Base-by-base conservation (phyloP, 352 stramenopile genomes). In the Globisporangium yorkense region DNA sequence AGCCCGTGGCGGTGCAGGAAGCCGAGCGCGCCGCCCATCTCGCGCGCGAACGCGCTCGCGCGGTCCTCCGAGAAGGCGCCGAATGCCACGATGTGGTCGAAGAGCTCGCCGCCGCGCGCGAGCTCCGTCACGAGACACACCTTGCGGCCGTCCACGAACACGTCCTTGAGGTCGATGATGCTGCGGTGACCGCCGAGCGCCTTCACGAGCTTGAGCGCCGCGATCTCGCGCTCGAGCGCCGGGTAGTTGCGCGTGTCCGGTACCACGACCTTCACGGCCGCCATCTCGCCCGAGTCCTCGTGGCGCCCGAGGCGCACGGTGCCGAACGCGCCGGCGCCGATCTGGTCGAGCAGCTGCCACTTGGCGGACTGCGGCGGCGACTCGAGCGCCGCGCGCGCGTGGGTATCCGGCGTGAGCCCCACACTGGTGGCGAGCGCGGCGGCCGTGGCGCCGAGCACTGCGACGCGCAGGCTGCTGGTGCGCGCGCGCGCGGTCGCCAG, bases 71-170 rank as follows among this genome's bases (percentile, higher is more conserved):
- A 21, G 41, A 89, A 83, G 31, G 74, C 75, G n/a, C 84, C 81
- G 45, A 77, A 77, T 1, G 66, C 60, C 27, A 96, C 80, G 48
- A 98, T 89, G 45, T 92, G 70, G 53, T 97, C 88, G 62, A 97
- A 98, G 16, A 98, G 70, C 61, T 97, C 91, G 6, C 88, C 88
- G 56, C 92, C 92, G 18, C 68, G 72, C 15, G 88, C 80, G 10
- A 96, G 66, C 53, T 97, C 91, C 15, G 89, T 96, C 9, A 97
- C 82, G 39, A 97, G 66, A 54, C 74, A 93, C 31, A 97, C 70
- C 53, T 92, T 83, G 16, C 70, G 75, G 24, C 75, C 74, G 49
- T 92, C 76, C 13, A 89, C 74, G 62, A 91, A 96, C 29, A 96
- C 76, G 54, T 96, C 87, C 6, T 77, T 70, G 40, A 97, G 62